phyloP scores from a whole-genome alignment of 257 asterid species.

The Nicotiana sylvestris region DNA sequence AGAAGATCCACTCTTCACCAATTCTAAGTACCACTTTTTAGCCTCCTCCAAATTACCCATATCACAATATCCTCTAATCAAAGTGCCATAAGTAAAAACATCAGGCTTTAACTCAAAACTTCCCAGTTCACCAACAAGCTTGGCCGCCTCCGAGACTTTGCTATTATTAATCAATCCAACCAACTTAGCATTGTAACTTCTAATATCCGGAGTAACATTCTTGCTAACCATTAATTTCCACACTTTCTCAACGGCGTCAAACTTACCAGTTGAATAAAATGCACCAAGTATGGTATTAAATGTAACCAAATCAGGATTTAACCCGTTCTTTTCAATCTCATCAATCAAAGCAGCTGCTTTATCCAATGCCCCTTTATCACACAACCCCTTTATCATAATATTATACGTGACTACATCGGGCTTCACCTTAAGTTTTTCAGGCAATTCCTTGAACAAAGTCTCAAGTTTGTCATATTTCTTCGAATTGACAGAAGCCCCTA shows the following conservation, averaged over 20 bases:
- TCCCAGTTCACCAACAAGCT: conserved; percentile 28
- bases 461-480: conserved; percentile 22
- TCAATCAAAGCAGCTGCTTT: conserved; percentile 17
- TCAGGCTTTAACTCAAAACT: conserved; percentile 28
- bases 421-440: conserved; percentile 22
- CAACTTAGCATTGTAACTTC: conserved; percentile 34
- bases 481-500: conserved; percentile 38
- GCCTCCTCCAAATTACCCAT: conserved; percentile 30
- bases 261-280: conserved; percentile 27
- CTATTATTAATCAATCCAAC: conserved; percentile 29
- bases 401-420: conserved; percentile 37
- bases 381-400: conserved; percentile 36
- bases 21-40: conserved; percentile 35
- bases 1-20: conserved; percentile 15
- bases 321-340: conserved; percentile 31
- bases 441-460: conserved; percentile 29
- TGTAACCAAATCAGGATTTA: conserved; percentile 31
- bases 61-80: conserved; percentile 32
- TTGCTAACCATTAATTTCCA: conserved; percentile 33
- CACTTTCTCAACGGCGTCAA: conserved; percentile 34
- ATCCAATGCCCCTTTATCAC: conserved; percentile 28
- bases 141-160: conserved; percentile 25
- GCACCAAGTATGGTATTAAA: conserved; percentile 33
- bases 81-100: conserved; percentile 29
- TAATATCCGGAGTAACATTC: conserved; percentile 26